phyloP scores from a whole-genome alignment of 2,329 filamentous ascomycete genomes.

The Aplosporella prunicola region DNA sequence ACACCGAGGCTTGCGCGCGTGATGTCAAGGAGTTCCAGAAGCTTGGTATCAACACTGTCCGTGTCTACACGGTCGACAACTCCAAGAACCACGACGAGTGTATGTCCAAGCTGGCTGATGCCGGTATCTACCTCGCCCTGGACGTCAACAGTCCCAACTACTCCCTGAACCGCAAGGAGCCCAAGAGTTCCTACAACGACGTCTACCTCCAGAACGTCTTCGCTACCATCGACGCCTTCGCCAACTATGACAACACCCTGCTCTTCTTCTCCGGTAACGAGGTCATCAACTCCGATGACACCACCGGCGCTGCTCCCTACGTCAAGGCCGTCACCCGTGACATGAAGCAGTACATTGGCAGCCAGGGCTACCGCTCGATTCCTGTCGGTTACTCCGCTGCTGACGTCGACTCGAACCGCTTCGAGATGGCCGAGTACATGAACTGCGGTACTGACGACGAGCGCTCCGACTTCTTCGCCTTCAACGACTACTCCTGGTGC shows the following conservation, averaged over 20 bases:
- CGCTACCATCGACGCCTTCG: constrained; percentile 68
- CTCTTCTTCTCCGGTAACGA: constrained; percentile 78
- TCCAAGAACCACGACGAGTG: constrained; percentile 69
- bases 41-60: constrained; percentile 81
- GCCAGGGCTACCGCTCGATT: constrained; percentile 56
- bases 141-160: constrained; percentile 89
- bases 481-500: constrained; percentile 79
- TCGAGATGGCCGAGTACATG: constrained; percentile 83
- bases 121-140: constrained; percentile 84
- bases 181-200: constrained; percentile 73
- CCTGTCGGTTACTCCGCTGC: constrained; percentile 77
- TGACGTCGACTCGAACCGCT: constrained; percentile 75
- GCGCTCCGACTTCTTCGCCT: constrained; percentile 80
- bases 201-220: constrained; percentile 80
- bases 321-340: constrained; percentile 64
- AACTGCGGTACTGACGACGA: constrained; percentile 81
- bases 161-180: constrained; percentile 70
- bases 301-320: constrained; percentile 59
- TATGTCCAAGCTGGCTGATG: constrained; percentile 71
- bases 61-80: constrained; percentile 91
- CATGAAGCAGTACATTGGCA: constrained; percentile 71
- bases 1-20: constrained; percentile 60
- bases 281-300: constrained; percentile 58
- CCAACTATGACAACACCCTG: constrained; percentile 75
- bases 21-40: constrained; percentile 76